phyloP scores from a whole-genome alignment of 1,139 yeast genomes.

The Debaryomyces singareniensis region DNA sequence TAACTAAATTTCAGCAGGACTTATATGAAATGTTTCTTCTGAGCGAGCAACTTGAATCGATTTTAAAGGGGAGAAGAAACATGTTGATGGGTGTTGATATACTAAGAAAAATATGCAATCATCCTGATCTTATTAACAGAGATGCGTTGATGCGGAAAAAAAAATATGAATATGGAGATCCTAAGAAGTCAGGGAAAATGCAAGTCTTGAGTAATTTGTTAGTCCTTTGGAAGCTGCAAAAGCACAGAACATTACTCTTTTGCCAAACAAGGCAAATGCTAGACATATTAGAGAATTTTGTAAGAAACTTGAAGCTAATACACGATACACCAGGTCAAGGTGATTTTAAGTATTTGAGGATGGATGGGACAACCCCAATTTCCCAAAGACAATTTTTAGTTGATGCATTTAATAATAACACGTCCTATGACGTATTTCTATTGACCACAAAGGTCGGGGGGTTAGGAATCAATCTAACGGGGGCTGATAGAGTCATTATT shows the following conservation, averaged over 20 bases:
- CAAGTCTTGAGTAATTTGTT: conserved; percentile 77
- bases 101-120: conserved; percentile 87
- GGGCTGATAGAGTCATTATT: conserved; percentile 91
- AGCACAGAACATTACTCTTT: conserved; percentile 74
- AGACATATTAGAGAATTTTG: conserved; percentile 67
- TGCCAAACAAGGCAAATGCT: conserved; percentile 95
- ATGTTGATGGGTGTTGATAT: conserved; percentile 88
- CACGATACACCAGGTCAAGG: conserved; percentile 9
- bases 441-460: conserved; percentile 96
- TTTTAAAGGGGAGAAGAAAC: conserved; percentile 70
- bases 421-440: conserved; percentile 56
- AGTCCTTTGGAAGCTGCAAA: conserved; percentile 69
- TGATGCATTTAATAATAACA: conserved; percentile 66
- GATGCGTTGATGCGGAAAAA: conserved; percentile 37
- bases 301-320: conserved; percentile 32
- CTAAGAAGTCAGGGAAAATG: conserved; percentile 79
- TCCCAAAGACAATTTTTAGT: conserved; percentile 70
- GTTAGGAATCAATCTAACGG: conserved; percentile 86
- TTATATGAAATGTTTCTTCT: conserved; percentile 68
- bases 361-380: conserved; percentile 94
- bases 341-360: conserved; percentile 54
- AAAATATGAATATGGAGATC: conserved; percentile 54
- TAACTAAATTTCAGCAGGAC: conserved; percentile 70
- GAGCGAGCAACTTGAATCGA: conserved; percentile 70
- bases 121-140: conserved; percentile 78